Base-by-base conservation (phyloP, 805 yeast genomes). In the Pichia manshurica region DNA sequence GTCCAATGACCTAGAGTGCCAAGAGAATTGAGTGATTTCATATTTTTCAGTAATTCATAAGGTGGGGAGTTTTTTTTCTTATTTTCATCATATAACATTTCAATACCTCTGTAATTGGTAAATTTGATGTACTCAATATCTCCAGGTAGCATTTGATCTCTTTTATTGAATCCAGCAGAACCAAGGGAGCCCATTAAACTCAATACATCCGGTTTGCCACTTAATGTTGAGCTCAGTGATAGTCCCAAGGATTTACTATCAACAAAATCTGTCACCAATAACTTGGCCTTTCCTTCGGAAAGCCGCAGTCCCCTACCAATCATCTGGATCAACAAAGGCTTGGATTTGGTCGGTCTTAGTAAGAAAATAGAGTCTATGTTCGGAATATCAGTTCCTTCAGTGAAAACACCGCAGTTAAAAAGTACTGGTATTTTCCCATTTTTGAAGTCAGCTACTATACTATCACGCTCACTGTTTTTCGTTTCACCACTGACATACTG, bases 311-410 rank as follows among this genome's bases (percentile, higher is more conserved):
- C 98, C 47, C 98, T 71, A 0, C 98, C 98, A 17, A 90, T 74
- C 96, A 90, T 90, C 60, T 90, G 98, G 16, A 81, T 73, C 33
- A 87, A 65, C 38, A 90, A 65, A 0, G 84, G 78, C 29, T 79
- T 67, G 0, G 96, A 89, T 49, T 73, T 74, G 0, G 96, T 86
- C 1, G 96, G 96, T 31, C 96, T 68, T 3, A 87, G 85, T 29
- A 90, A 63, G 25, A 90, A 70, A 12, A 90, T 68, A 28, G 88
- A 81, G 59, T 90, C 97, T 48, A 89, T 84, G 51, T 81, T 81
- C 3, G 97, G 97, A 17, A 91, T 81, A 66, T 90, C 97, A 0
- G 97, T 88, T 0, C 98, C 98, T 62, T 90, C 98, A 0, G 96
- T 90, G 56, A 91, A 83, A 5, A 90, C 87, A 16, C 85, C 87